Evolutionary conservation across 305 asterid genomes (phyloP).

Genomic region (Solanum hybrid): DNA sequence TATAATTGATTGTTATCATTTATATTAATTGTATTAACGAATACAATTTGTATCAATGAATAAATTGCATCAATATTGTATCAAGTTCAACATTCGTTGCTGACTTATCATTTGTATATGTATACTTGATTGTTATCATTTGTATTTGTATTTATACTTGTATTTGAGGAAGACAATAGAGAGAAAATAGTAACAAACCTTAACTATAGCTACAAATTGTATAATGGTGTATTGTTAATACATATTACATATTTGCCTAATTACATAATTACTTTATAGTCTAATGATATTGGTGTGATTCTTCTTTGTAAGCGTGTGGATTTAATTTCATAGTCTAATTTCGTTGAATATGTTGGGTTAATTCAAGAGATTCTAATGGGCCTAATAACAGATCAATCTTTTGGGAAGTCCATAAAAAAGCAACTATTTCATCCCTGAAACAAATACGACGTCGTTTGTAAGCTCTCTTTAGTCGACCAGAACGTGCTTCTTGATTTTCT

Average conservation of each 20-base stretch:
- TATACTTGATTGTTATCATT: no score
- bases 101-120: no score
- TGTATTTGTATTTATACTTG: no score
- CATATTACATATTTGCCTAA: no score
- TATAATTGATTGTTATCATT: background rate
- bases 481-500: background rate
- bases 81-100: background rate
- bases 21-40: background rate
- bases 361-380: background rate
- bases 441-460: background rate
- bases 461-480: background rate
- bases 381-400: background rate
- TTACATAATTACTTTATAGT: no score
- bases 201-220: no score
- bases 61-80: background rate
- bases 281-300: background rate
- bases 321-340: background rate
- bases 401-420: background rate
- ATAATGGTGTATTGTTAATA: background rate
- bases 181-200: background rate
- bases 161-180: background rate
- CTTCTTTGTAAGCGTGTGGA: background rate
- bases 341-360: background rate
- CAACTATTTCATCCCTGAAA: background rate
- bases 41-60: background rate